Evolutionary conservation across 495 filamentous ascomycete genomes (phyloP).

Genomic region (Acidiella bohemica): DNA sequence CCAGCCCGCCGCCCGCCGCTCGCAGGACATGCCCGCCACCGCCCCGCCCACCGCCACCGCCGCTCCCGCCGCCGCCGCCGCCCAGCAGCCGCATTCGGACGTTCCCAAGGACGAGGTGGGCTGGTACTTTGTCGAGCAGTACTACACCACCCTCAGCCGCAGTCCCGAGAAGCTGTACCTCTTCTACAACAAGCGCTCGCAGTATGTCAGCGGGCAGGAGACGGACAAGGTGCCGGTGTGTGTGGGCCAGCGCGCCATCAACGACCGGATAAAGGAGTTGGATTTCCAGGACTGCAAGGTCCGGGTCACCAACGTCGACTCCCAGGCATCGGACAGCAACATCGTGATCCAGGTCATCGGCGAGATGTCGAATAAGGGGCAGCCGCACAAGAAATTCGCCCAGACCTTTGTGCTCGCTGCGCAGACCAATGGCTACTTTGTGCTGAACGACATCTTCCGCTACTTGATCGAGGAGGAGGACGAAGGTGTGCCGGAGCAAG

Average conservation of each 20-base stretch:
- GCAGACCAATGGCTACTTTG: conserved; percentile 94
- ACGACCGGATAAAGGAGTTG: conserved; percentile 80
- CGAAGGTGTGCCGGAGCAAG: conserved; percentile 42
- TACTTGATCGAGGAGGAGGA: conserved; percentile 76
- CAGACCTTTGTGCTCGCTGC: conserved; percentile 97
- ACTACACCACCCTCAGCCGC: conserved; percentile 93
- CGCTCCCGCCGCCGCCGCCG: too few relatives aligned
- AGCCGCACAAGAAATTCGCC: conserved; percentile 82
- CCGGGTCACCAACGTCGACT: conserved; percentile 93
- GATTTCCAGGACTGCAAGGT: conserved; percentile 98
- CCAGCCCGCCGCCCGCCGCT: not conserved
- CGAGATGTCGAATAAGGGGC: conserved; percentile 86
- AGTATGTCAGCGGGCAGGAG: conserved; percentile 46
- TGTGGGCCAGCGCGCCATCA: conserved; percentile 73
- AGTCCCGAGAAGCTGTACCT: conserved; percentile 79
- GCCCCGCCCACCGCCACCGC: too few relatives aligned
- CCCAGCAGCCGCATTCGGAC: conserved; percentile 19
- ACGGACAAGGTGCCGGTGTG: conserved; percentile 72
- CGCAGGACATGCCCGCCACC: conserved; percentile 2
- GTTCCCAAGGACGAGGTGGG: conserved; percentile 75
- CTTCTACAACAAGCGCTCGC: conserved; percentile 37
- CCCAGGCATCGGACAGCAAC: conserved; percentile 77
- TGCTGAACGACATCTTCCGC: conserved; percentile 93
- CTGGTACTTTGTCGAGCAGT: conserved; percentile 99
- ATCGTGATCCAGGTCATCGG: conserved; percentile 97